Base-by-base conservation (phyloP, 352 stramenopile species). In the Globisporangium lucens region DNA sequence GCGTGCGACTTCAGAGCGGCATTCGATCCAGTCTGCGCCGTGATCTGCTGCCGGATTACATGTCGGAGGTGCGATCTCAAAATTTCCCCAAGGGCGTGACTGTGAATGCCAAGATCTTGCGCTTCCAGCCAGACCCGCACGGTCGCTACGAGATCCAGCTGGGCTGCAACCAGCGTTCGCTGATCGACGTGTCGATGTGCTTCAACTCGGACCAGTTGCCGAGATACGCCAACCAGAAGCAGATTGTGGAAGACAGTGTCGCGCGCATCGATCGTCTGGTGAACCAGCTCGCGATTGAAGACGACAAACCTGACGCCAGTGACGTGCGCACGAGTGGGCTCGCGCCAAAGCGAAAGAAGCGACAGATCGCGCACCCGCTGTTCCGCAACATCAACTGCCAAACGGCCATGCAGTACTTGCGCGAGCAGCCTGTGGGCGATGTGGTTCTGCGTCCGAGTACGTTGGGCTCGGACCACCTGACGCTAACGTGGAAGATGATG, bases 301-400 rank as follows among this genome's bases (percentile, higher is more conserved):
- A 95, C 75, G 89, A 94, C 43, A 94, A 92, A 57, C 33, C 75
- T 49, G 71, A 72, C n/a, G 66, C 75, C 15, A 49, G 24, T 3
- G 71, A 76, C 15, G 69, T 68, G 29, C 77, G 66, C 64, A 51
- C 51, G 27, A 61, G 51, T 41, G 66, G 51, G 27, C 38, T 66
- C 15, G 75, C 64, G 20, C 78, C 84, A 10, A 89, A 80, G 68
- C 71, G 89, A 51, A 97, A 97, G 78, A 93, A 93, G 63, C 86
- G 89, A 2, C 88, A 95, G 66, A 97, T 97, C 56, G 86, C 74
- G 20, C 89, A 97, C 66, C 83, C 82, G 4, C 71, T 92, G 33
- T 97, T 97, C 75, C 80, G 89, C 36, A 97, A 97, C 70, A 89
- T 97, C 60, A 95, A 91, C 63, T 93, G 89, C 46, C 85, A 91